Evolutionary conservation across 1,284 basidiomycete species (phyloP), one percentile per base, ranked within the genome.

Genomic region (Papiliotrema laurentii): DNA sequence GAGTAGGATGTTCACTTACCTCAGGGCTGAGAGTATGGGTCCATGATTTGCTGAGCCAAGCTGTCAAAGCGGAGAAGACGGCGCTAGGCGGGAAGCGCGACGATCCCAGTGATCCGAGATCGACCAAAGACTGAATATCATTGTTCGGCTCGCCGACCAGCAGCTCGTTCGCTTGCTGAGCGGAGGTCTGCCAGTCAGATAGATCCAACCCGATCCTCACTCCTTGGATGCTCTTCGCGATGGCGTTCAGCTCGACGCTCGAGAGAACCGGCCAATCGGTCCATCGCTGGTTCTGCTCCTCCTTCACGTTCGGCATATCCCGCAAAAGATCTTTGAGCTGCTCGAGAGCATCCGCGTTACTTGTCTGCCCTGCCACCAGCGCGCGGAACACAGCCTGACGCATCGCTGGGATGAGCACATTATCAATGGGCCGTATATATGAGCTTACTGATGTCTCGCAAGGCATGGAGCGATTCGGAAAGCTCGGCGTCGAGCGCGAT

Each of bases 11-110:
- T 31, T 25, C 11, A 38, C 52, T 14, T 22, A 31, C 27, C 34
- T 40, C 11, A 38, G 22, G 22, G 42, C 42, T 2, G 21, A 10
- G 21, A 13, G 37, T 7, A 19, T 28, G 41, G 50, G 44, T 33
- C 64, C 64, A 69, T 5, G 64, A 41, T 10, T 58, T 53, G 22
- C 56, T 45, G 35, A 69, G 46, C 60, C 62, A 66, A 30, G 18
- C 44, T n/a, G 51, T 47, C 28, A 55, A 16, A 16, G 56, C 58
- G 33, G 43, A 38, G 35, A 60, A 57, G 5, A 35, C 27, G 21
- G 45, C 27, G 22, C 42, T 44, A 7, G 44, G 28, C 5, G 44
- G n/a, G 24, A 5, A 5, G 10, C 19, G 44, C 14, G 3, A 36
- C 6, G 16, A 16, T 13, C 31, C 25, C 19, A 44, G 28, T n/a